Base-by-base conservation (phyloP, 106 monocot genomes). In the Acanthochlamys bracteata region DNA sequence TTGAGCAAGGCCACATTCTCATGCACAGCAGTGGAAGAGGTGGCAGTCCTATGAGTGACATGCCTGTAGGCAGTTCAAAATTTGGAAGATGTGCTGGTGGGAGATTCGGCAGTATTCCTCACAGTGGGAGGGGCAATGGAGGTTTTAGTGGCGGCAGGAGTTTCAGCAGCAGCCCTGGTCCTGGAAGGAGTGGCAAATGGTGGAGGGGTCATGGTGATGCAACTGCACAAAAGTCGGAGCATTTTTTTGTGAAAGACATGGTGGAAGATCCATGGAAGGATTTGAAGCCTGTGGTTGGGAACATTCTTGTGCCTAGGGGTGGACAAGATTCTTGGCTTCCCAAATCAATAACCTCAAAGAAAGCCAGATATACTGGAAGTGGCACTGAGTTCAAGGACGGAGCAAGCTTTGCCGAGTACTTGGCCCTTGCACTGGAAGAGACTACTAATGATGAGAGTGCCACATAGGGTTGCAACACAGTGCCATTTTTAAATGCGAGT, bases 241-340 rank as follows among this genome's bases (percentile, higher is more conserved):
- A 56, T 12, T 76, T 59, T 17, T 79, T 67, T 25, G 17, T 26
- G 1, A 82, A 76, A 60, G 40, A 70, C 10, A 69, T 86, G 79
- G 57, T 79, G 17, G 52, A 75, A 59, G 82, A 86, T 25, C 86
- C 86, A 7, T 86, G 86, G 86, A 52, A 45, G 4, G 62, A 76
- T 14, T 49, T 82, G 41, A 62, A 71, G 26, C 86, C 86, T 54
- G 55, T 82, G 20, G 73, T 82, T 23, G 82, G 86, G 39, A 67
- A 73, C 42, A 75, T 86, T 52, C 63, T 79, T 24, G 69, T 70
- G 24, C 75, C 78, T 4, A 12, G 16, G 23, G 24, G 59, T 47
- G 65, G 72, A 17, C 43, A 64, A 11, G 60, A 47, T 24, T 70
- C 62, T 25, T 79, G 78, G 78, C 66, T 79, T 33, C 86, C 76